Evolutionary conservation across 1,284 basidiomycete genomes (phyloP).

Genomic region (Tilletiopsis washingtonensis): DNA sequence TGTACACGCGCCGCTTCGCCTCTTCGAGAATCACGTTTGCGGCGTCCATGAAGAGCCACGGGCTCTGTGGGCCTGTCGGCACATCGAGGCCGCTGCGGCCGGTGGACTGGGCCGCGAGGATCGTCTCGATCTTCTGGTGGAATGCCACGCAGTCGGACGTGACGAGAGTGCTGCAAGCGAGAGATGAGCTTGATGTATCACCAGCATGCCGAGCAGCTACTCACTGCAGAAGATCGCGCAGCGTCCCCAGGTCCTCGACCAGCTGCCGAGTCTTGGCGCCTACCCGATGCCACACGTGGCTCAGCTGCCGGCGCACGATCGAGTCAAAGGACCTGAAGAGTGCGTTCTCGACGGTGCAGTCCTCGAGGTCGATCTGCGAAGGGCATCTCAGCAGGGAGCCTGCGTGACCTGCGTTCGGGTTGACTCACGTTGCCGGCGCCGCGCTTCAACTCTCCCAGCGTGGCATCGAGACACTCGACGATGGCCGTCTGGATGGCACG

Average conservation of each 20-base stretch:
- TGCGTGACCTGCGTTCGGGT: too few species aligned
- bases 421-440: constrained; percentile 67
- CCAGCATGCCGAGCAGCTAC: constrained; percentile 35
- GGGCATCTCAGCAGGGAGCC: not conserved
- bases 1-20: constrained; percentile 73
- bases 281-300: constrained; percentile 93
- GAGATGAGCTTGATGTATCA: not conserved
- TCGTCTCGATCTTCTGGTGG: constrained; percentile 81
- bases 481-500: constrained; percentile 82
- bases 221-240: constrained; percentile 74
- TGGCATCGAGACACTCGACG: constrained; percentile 87
- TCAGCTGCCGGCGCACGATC: constrained; percentile 77
- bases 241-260: constrained; percentile 75
- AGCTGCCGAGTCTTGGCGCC: constrained; percentile 84
- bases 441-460: constrained; percentile 80
- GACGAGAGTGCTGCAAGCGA: constrained; percentile 63
- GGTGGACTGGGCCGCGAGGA: constrained; percentile 65
- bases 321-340: constrained; percentile 91
- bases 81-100: constrained; percentile 24
- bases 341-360: constrained; percentile 83
- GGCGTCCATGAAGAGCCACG: constrained; percentile 82
- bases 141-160: constrained; percentile 87
- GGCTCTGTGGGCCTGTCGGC: constrained; percentile 55
- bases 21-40: constrained; percentile 77
- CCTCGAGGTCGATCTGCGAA: constrained; percentile 79